Evolutionary conservation across 2,329 filamentous ascomycete species (phyloP).

Genomic region (Septoria petroselini): DNA sequence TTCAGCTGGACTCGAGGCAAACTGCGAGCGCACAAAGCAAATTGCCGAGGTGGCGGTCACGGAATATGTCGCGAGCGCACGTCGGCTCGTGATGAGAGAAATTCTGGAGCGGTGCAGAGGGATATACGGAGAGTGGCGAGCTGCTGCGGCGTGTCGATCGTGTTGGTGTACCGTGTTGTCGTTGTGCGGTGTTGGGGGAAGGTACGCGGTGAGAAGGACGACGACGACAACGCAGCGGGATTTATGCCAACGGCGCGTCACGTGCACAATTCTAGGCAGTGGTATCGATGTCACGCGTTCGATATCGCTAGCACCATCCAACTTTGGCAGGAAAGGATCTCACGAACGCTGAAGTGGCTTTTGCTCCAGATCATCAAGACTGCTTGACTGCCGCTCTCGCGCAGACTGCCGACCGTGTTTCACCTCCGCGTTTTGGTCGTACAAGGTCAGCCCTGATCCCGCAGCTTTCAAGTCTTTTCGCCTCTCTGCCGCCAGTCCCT

Average conservation of each 20-base stretch:
- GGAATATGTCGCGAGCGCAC: conserved; percentile 1
- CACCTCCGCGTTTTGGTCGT: background rate
- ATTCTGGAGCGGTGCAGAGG: background rate
- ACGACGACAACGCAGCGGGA: too few relatives aligned
- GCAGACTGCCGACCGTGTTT: background rate
- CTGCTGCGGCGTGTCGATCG: too few relatives aligned
- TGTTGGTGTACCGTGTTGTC: too few relatives aligned
- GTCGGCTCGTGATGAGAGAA: background rate
- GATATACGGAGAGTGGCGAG: too few relatives aligned
- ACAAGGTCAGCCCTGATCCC: conserved; percentile 3
- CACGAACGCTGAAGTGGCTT: background rate
- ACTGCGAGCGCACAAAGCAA: conserved; percentile 9
- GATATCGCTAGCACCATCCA: too few relatives aligned
- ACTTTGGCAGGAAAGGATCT: background rate
- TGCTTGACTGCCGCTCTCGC: background rate
- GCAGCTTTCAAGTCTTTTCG: background rate
- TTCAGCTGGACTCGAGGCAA: conserved; percentile 1
- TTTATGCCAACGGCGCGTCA: too few relatives aligned
- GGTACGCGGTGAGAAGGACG: too few relatives aligned
- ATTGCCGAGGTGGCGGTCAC: conserved; percentile 4
- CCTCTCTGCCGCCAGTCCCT: conserved; percentile 7
- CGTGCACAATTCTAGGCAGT: too few relatives aligned
- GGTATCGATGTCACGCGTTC: too few relatives aligned
- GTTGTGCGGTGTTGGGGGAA: too few relatives aligned
- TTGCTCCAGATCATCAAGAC: background rate